A percentile compares a stretch with the other conserved stretches of the same genome.
Conservation (phyloP, 2,329 filamentous ascomycete species). For the Clarireedia hainanense region DNA sequence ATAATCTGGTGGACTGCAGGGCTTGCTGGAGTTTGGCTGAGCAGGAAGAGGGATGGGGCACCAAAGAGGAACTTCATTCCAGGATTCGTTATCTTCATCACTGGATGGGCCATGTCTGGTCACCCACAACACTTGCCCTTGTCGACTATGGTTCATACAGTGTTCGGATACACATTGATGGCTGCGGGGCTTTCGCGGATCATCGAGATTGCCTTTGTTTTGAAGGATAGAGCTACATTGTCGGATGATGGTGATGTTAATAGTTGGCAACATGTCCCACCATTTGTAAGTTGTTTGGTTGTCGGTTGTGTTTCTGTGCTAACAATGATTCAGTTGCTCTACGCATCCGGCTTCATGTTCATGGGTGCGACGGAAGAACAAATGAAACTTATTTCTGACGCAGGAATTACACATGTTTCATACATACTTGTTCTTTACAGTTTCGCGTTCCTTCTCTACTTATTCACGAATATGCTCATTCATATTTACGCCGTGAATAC, state of each 20-base stretch:
- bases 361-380: constrained; percentile 98
- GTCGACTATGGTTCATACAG: constrained; percentile 77
- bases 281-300: constrained; percentile 50
- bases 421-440: constrained; percentile 91
- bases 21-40: constrained; percentile 86
- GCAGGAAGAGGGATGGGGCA: constrained; percentile 69
- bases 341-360: constrained; percentile 89
- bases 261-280: constrained; percentile 63
- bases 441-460: constrained; percentile 80
- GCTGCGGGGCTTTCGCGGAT: constrained; percentile 75
- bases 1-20: constrained; percentile 97
- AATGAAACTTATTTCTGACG: constrained; percentile 68
- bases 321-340: constrained; percentile 58
- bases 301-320: constrained; percentile 17
- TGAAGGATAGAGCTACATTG: constrained; percentile 61
- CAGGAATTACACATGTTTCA: constrained; percentile 77
- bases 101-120: constrained; percentile 90
- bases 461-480: constrained; percentile 83
- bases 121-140: constrained; percentile 80
- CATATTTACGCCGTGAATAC: constrained; percentile 65
- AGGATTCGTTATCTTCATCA: constrained; percentile 82
- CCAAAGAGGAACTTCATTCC: constrained; percentile 92
- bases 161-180: constrained; percentile 96
- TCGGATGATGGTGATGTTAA: constrained; percentile 64
- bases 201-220: constrained; percentile 83